A percentile compares a stretch with the other conserved stretches of the same genome.
These are phyloP conservation scores for Scutellaria baicalensis DNA, from an alignment of 257 asterid genomes.

Conservation along the genomic window DNA sequence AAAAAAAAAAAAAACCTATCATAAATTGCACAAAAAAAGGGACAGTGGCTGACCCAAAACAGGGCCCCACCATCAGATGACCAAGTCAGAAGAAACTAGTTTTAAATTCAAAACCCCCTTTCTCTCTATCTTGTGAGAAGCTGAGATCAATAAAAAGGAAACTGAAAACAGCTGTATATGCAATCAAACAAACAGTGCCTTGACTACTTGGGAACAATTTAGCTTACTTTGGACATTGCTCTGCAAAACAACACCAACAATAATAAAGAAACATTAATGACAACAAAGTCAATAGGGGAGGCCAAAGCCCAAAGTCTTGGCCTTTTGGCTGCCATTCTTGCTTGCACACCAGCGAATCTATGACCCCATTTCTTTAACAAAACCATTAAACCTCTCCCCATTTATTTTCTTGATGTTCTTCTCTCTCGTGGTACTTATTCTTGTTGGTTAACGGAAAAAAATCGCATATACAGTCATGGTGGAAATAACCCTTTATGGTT, in stretches of 20 bases:
- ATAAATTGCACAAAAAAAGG: neutral
- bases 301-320: constrained; percentile 29
- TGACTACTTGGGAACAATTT: constrained; percentile 32
- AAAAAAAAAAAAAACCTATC: neutral
- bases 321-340: constrained; percentile 35
- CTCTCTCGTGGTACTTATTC: neutral
- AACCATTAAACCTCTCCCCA: neutral
- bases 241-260: neutral
- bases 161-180: constrained; percentile 35
- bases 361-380: constrained; percentile 6
- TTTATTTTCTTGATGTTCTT: neutral
- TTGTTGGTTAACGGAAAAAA: neutral
- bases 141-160: neutral
- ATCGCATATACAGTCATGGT: neutral
- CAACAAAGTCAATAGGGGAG: constrained; percentile 56
- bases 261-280: constrained; percentile 28
- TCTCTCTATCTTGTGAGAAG: constrained; percentile 7
- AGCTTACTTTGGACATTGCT: neutral
- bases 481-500: constrained; percentile 6
- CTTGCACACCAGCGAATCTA: constrained; percentile 28
- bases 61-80: constrained; percentile 18
- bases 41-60: constrained; percentile 25
- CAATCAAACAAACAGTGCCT: constrained; percentile 28
- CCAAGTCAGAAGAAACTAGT: constrained; percentile 14
- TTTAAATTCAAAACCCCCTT: neutral